Conservation (phyloP, 2,329 filamentous ascomycete species). For the Diaporthe citrichinensis region DNA sequence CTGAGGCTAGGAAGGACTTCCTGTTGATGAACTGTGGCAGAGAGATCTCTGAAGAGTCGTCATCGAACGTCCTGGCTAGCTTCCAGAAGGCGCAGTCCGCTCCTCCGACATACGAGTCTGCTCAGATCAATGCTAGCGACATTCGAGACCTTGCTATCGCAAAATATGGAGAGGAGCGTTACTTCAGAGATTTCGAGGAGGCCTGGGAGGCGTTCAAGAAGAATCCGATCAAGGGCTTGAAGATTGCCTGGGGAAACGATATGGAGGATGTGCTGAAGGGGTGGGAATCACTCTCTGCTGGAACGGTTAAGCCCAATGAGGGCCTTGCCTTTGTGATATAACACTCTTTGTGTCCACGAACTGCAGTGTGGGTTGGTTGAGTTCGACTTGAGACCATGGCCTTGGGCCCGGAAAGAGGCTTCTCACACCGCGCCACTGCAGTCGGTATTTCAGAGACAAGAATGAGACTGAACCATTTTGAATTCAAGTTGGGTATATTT, state of each 20-base stretch:
- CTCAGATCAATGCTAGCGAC: constrained; percentile 26
- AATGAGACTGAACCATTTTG: not conserved
- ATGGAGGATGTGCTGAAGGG: constrained; percentile 24
- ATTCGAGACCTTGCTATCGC: constrained; percentile 24
- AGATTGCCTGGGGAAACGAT: not conserved
- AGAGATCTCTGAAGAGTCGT: constrained; percentile 13
- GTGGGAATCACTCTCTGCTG: not conserved
- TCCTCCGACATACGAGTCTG: constrained; percentile 14
- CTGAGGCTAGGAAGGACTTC: not conserved
- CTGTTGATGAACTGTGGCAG: not conserved
- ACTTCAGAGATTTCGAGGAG: constrained; percentile 7
- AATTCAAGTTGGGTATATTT: constrained; percentile 18
- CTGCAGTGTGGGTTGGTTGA: too few species aligned
- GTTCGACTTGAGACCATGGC: not conserved
- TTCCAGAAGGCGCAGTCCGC: not conserved
- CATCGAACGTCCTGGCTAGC: not conserved
- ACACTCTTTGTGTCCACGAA: not conserved
- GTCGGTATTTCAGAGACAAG: too few species aligned
- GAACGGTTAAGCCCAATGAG: constrained; percentile 9
- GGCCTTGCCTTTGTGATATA: constrained; percentile 20
- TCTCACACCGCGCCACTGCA: not conserved
- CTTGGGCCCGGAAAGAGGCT: not conserved
- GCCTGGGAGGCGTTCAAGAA: constrained; percentile 14
- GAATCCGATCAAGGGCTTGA: not conserved
- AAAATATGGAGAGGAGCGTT: constrained; percentile 11